Base-by-base conservation (phyloP, 192 early-diverging fungal genomes). In the Coemansia sp. region DNA sequence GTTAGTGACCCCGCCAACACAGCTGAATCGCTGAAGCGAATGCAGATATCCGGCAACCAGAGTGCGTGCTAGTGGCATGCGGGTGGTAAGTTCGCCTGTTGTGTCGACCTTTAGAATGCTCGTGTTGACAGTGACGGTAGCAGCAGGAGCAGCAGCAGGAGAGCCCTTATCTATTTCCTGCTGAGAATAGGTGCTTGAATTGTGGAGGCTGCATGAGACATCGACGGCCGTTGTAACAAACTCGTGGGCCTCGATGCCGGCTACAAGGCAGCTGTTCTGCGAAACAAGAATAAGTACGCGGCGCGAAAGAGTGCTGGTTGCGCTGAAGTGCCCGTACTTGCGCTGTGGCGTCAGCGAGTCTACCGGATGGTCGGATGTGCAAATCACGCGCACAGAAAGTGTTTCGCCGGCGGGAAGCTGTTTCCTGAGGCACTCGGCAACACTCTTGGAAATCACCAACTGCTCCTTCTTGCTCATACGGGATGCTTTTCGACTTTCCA, bases 31-130 rank as follows among this genome's bases (percentile, higher is more conserved):
- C 4, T 44, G 65, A 40, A 81, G 63, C 10, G 72, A 81, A 60
- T 43, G 45, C 51, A 77, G 11, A 48, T 84, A 84, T 12, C 74
- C 83, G 6, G 68, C 63, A 44, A 84, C 67, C n/a, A 81, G 46
- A 46, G 66, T 50, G 7, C 71, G 65, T 12, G 62, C 72, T 19
- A 79, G 59, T 0, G 73, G 73, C 66, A 67, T 71, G 17, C 74
- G 67, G 11, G 37, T 7, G 44, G 63, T 22, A 19, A 74, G 76
- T 50, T 61, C 59, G 9, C 83, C 83, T 8, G 78, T 66, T 1
- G 72, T 77, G 64, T 84, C 83, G 17, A 84, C 41, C 43, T 84
- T 84, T 44, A 77, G 74, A 16, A 84, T 79, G 66, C 74, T 77
- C 5, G 66, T 67, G 37, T 83, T 64, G 19, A 77, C 71, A 14